A percentile compares a stretch with the other conserved stretches of the same genome.
Conservation (phyloP, 2,329 filamentous ascomycete species). For the Epichloe aotearoae region DNA sequence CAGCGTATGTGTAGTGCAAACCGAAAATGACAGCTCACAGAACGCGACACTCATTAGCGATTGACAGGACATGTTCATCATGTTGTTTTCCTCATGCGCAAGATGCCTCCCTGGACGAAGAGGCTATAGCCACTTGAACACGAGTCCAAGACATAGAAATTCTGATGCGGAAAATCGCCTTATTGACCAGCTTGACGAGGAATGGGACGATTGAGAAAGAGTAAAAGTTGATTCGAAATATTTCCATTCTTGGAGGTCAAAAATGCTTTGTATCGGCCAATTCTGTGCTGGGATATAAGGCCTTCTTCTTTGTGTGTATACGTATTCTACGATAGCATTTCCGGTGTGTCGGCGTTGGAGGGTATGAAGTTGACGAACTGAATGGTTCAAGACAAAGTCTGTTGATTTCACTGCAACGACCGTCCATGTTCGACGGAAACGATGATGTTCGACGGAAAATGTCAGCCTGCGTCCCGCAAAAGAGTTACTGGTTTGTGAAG, state of each 20-base stretch:
- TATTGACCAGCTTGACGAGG: conserved; percentile 92
- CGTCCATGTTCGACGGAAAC: background rate
- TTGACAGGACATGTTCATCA: conserved; percentile 50
- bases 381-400: background rate
- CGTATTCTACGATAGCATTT: background rate
- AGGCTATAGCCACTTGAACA: conserved; percentile 53
- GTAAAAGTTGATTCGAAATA: background rate
- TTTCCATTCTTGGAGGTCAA: background rate
- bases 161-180: conserved; percentile 80
- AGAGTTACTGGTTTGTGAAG: no score
- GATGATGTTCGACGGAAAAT: background rate
- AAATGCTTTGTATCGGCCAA: background rate
- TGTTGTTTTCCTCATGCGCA: conserved; percentile 55
- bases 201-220: conserved; percentile 66
- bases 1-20: conserved; percentile 38
- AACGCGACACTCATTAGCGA: conserved; percentile 6
- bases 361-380: background rate
- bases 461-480: no score
- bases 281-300: background rate
- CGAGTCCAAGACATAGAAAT: conserved; percentile 35
- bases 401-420: no score
- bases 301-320: background rate
- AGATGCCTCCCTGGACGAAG: conserved; percentile 49
- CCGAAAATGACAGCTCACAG: conserved; percentile 17
- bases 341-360: background rate